Evolutionary conservation across 768 basidiomycete genomes (phyloP), one percentile per base, ranked within the genome.

Genomic region (Phlebiopsis gigantea): DNA sequence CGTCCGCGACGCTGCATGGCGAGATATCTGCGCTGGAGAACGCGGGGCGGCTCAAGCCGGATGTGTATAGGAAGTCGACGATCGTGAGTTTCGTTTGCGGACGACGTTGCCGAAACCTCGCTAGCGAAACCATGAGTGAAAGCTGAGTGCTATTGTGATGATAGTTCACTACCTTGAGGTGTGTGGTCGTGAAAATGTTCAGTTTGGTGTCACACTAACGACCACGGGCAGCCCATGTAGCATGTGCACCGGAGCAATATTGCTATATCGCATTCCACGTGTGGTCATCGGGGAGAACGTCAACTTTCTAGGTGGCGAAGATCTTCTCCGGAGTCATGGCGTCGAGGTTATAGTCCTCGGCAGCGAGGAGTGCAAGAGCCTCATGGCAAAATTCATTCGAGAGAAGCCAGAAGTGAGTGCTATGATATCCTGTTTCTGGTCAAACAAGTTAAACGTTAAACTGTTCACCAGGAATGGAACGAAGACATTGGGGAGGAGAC

Each of bases 201-300:
- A n/a, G n/a, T n/a, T n/a, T n/a, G n/a, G n/a, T n/a, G n/a, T n/a
- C n/a, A n/a, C 8, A 17, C 34, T 39, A 9, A 39, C 34, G 17
- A 55, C 47, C 9, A 63, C 58, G 9, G 60, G 63, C 24, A 81
- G 80, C 44, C 86, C 85, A 1, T 87, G 85, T 62, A 76, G 71
- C 52, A 85, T 7, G 85, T 86, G 85, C 62, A 75, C 79, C 1
- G 85, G 83, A 6, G 78, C 83, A 1, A 79, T 83, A 28, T 56
- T 82, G 15, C 71, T 85, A 8, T 85, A 83, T 68, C 79, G 79
- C 47, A 84, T 87, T 43, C 80, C 81, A 2, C 76, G 84, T 5
- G 78, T 85, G 8, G 83, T 88, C 10, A 80, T 87, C 46, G 84
- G 84, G 17, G 85, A 87, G 65, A 83, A 85, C 59, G 46, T 58